Evolutionary conservation across 352 stramenopile species (phyloP), one percentile per base, ranked within the genome.

Genomic region (Aphanomyces astaci): DNA sequence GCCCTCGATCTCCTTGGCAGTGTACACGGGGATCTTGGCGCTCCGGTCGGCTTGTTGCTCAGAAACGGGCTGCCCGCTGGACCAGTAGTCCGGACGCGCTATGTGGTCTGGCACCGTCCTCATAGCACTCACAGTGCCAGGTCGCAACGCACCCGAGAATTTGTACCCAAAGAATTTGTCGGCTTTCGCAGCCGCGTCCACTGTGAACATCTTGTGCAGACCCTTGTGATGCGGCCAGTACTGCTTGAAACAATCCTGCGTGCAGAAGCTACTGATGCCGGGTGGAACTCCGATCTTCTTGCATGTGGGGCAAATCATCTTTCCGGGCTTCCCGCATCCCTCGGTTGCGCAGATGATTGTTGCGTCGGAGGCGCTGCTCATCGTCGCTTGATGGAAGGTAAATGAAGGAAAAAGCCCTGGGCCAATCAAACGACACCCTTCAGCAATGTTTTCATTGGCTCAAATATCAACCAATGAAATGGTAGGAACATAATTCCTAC

Each of bases 171-270:
- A 82, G 66, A 92, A 89, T 13, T 33, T 71, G 46, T 85, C 75
- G 2, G 70, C 75, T 1, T 68, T 64, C 60, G 87, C 75, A 54
- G 91, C 89, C 10, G 25, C 22, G 15, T 59, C 51, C 70, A 96
- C 76, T 65, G 96, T 95, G 56, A 96, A 95, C 66, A 98, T 86
- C 66, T 94, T 95, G 85, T 99, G 97, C 51, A 98, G 81, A 72
- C 85, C 78, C 77, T 99, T 99, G 84, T 99, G 96, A 48, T 83
- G 76, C 19, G 76, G 73, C 85, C 97, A 99, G 78, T 98, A 96
- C 32, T 72, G 73, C 77, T 98, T 98, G 78, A 99, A 99, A 76
- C 96, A 99, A 17, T 90, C 76, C 81, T 99, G 94, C 53, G 79
- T 87, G 81, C 92, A 98, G 78, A 98, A 98, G 32, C 77, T 87